Conservation (phyloP, 2,329 filamentous ascomycete genomes). For the Neonectria punicea region DNA sequence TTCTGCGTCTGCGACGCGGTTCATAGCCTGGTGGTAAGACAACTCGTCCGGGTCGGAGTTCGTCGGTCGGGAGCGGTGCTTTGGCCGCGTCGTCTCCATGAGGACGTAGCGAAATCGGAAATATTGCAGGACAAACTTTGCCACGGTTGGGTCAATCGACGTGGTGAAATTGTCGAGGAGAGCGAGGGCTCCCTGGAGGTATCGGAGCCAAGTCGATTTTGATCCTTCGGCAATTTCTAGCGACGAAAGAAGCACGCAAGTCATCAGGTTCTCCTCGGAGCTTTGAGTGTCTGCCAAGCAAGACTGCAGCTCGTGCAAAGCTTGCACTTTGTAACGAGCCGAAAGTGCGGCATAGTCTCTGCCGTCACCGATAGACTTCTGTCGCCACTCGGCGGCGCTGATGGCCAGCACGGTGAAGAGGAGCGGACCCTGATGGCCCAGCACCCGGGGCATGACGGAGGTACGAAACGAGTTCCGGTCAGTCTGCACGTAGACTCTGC, state of each 20-base stretch:
- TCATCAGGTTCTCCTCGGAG: slow-evolving; percentile 36
- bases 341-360: slow-evolving; percentile 4
- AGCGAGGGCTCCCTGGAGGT: slow-evolving; percentile 38
- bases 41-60: neutral
- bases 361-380: slow-evolving; percentile 28
- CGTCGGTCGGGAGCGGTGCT: neutral
- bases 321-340: no score
- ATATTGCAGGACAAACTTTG: slow-evolving; percentile 36
- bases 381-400: slow-evolving; percentile 40
- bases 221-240: slow-evolving; percentile 40
- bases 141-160: slow-evolving; percentile 27
- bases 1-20: slow-evolving; percentile 25
- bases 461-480: slow-evolving; percentile 34
- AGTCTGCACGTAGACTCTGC: slow-evolving; percentile 39
- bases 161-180: slow-evolving; percentile 35
- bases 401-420: slow-evolving; percentile 36
- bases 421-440: slow-evolving; percentile 30
- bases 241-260: slow-evolving; percentile 37
- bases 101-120: slow-evolving; percentile 40
- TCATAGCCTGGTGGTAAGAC: slow-evolving; percentile 23
- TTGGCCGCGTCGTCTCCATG: slow-evolving; percentile 37
- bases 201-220: slow-evolving; percentile 33
- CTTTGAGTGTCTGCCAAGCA: slow-evolving; percentile 4
- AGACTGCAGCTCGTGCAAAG: no score
- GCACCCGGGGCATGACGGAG: slow-evolving; percentile 37